phyloP scores from a whole-genome alignment of 129 eudicot species.

The Logfia minima region DNA sequence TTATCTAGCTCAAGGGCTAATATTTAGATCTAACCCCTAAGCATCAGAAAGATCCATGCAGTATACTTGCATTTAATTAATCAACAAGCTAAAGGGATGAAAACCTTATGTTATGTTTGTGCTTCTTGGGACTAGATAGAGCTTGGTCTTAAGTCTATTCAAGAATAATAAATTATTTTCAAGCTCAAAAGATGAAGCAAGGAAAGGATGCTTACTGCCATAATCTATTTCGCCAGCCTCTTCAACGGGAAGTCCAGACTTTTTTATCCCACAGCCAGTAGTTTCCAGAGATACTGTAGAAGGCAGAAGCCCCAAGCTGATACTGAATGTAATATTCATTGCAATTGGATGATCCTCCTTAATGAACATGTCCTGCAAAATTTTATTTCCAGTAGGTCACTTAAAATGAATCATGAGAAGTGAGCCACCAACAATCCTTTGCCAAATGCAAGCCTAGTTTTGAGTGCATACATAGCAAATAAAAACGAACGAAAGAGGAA shows the following conservation, averaged over 20 bases:
- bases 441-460: neutral
- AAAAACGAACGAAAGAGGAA: neutral
- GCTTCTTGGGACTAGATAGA: no score
- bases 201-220: conserved; percentile 53
- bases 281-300: conserved; percentile 64
- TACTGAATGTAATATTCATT: conserved; percentile 55
- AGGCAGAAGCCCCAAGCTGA: conserved; percentile 89
- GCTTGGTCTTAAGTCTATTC: neutral
- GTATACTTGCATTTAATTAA: no score
- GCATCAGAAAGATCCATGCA: no score
- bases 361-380: conserved; percentile 57
- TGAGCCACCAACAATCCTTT: conserved; percentile 15
- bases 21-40: no score
- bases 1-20: no score
- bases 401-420: neutral
- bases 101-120: no score
- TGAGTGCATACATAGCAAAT: neutral
- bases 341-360: conserved; percentile 97
- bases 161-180: neutral
- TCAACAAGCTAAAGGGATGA: no score
- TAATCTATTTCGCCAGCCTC: conserved; percentile 66
- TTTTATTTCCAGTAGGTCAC: conserved; percentile 26
- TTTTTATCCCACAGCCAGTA: conserved; percentile 86
- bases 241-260: conserved; percentile 68
- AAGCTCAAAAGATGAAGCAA: conserved; percentile 5